Evolutionary conservation across 371 early-diverging fungal genomes (phyloP).

Genomic region (Circinella umbellata): DNA sequence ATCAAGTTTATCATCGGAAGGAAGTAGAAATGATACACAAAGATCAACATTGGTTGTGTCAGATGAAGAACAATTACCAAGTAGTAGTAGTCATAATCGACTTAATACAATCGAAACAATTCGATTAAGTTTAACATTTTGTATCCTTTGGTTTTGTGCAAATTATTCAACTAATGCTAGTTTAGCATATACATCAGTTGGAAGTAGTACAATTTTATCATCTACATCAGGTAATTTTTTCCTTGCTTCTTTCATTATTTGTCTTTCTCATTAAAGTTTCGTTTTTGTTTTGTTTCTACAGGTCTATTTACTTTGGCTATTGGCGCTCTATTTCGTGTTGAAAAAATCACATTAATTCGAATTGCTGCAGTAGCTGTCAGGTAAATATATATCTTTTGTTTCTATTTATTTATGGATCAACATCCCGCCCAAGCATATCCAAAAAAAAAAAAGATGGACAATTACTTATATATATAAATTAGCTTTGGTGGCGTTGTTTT

Average conservation of each 20-base stretch:
- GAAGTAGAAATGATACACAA: not conserved
- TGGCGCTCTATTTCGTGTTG: constrained; percentile 70
- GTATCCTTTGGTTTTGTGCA: constrained; percentile 82
- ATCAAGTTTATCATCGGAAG: not conserved
- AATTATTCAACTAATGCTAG: constrained; percentile 80
- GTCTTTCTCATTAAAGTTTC: not conserved
- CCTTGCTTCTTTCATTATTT: not conserved
- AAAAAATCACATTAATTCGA: constrained; percentile 59
- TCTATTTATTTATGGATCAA: not conserved
- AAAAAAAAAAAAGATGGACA: too few species aligned
- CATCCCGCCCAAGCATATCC: too few species aligned
- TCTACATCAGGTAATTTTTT: constrained; percentile 58
- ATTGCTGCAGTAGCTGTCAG: constrained; percentile 62
- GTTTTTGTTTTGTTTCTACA: constrained; percentile 1
- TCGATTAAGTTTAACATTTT: constrained; percentile 72
- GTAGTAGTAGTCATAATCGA: constrained; percentile 17
- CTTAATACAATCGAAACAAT: constrained; percentile 61
- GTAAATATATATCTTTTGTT: constrained; percentile 26
- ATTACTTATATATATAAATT: not conserved
- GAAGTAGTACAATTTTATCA: constrained; percentile 79
- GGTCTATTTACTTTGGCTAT: constrained; percentile 78
- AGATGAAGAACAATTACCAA: not conserved
- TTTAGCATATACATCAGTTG: constrained; percentile 81
- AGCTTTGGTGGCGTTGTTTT: constrained; percentile 65
- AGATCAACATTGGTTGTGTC: not conserved